A percentile compares a stretch with the other conserved stretches of the same genome.
phyloP scores from a whole-genome alignment of 2,329 filamentous ascomycete genomes.

The Hymenoscyphus fructigenus region DNA sequence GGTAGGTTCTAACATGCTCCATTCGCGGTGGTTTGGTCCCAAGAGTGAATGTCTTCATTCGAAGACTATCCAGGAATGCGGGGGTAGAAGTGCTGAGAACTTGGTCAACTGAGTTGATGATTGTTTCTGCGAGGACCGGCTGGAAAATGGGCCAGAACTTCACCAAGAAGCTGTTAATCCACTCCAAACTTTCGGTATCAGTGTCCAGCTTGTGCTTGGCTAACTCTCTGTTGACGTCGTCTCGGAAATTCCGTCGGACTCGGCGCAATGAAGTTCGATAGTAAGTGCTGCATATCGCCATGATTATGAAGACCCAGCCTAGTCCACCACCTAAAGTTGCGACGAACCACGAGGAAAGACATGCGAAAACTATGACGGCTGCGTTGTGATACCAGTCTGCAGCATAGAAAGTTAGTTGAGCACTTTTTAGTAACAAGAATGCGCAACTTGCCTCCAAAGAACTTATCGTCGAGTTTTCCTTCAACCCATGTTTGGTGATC shows the following conservation, averaged over 20 bases:
- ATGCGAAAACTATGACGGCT: constrained; percentile 90
- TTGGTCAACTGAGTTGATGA: constrained; percentile 93
- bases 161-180: constrained; percentile 98
- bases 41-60: constrained; percentile 89
- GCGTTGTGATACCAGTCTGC: constrained; percentile 98
- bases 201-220: constrained; percentile 83
- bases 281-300: constrained; percentile 90
- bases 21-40: constrained; percentile 93
- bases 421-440: background rate
- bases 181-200: constrained; percentile 90
- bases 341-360: constrained; percentile 84
- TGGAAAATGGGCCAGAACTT: constrained; percentile 99
- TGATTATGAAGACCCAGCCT: constrained; percentile 89
- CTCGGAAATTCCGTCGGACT: constrained; percentile 91
- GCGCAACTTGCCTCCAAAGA: constrained; percentile 72
- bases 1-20: constrained; percentile 98
- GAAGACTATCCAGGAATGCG: constrained; percentile 87
- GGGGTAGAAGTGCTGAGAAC: constrained; percentile 91
- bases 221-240: constrained; percentile 88
- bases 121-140: constrained; percentile 85
- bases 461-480: constrained; percentile 78
- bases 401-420: constrained; percentile 16
- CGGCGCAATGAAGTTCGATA: constrained; percentile 93
- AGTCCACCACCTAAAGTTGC: constrained; percentile 87
- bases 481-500: constrained; percentile 91